Percentiles rank a stretch among this genome's conserved stretches.
Evolutionary conservation across 805 yeast genomes (phyloP).

Genomic region (Spathaspora girioi): DNA sequence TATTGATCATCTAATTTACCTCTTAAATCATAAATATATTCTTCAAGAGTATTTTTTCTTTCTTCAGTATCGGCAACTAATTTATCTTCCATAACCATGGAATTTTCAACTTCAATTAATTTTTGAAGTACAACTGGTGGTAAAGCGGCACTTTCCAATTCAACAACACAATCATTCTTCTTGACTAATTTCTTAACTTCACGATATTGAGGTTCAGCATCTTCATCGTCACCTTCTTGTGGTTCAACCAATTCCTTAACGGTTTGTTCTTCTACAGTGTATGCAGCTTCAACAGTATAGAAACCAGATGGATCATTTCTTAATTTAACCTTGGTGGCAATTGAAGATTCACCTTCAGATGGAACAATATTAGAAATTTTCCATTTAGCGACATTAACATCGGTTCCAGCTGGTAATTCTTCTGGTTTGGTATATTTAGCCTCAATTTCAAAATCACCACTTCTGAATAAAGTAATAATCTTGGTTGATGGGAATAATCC

Average conservation of each 20-base stretch:
- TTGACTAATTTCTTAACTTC: slow-evolving; percentile 92
- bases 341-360: slow-evolving; percentile 67
- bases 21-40: slow-evolving; percentile 95
- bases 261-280: slow-evolving; percentile 87
- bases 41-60: slow-evolving; percentile 96
- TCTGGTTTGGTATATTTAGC: slow-evolving; percentile 80
- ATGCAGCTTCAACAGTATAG: slow-evolving; percentile 89
- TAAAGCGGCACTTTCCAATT: slow-evolving; percentile 59
- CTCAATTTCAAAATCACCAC: slow-evolving; percentile 67
- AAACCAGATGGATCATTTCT: slow-evolving; percentile 97
- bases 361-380: slow-evolving; percentile 79
- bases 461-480: slow-evolving; percentile 90
- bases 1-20: slow-evolving; percentile 94
- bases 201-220: slow-evolving; percentile 79
- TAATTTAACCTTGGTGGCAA: slow-evolving; percentile 87
- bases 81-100: slow-evolving; percentile 86
- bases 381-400: slow-evolving; percentile 77
- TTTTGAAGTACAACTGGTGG: slow-evolving; percentile 52
- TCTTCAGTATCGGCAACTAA: slow-evolving; percentile 98
- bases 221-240: slow-evolving; percentile 52
- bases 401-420: slow-evolving; percentile 69
- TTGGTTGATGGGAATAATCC: slow-evolving; percentile 93
- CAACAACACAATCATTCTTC: slow-evolving; percentile 72
- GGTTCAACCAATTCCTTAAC: slow-evolving; percentile 83
- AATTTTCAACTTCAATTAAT: slow-evolving; percentile 77